A percentile compares a stretch with the other conserved stretches of the same genome.
Evolutionary conservation across 371 early-diverging fungal species (phyloP).

Genomic region (Mucor indicus): DNA sequence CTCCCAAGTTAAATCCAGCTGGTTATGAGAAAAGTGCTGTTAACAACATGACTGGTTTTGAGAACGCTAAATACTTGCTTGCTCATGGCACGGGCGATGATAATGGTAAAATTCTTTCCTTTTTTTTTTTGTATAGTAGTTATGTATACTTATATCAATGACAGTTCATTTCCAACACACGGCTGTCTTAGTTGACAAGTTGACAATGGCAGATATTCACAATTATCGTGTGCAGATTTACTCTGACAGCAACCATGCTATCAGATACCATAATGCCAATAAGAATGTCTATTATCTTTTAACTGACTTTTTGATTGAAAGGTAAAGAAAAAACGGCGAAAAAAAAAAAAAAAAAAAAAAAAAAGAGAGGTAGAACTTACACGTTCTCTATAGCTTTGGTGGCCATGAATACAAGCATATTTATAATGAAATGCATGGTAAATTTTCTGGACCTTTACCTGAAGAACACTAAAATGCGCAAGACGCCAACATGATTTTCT

Average conservation of each 20-base stretch:
- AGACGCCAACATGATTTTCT: too few species aligned
- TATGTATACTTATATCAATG: background rate
- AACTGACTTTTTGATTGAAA: conserved; percentile 32
- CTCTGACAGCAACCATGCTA: conserved; percentile 89
- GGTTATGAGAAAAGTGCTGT: conserved; percentile 86
- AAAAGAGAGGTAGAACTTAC: background rate
- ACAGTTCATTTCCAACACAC: conserved; percentile 90
- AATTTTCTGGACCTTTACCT: conserved; percentile 27
- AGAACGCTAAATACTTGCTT: conserved; percentile 72
- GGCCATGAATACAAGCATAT: conserved; percentile 39
- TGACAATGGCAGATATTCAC: conserved; percentile 72
- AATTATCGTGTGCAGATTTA: conserved; percentile 78
- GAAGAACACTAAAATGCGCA: conserved; percentile 12
- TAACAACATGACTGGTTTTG: conserved; percentile 79
- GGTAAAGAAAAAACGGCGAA: conserved; percentile 9
- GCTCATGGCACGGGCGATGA: conserved; percentile 95
- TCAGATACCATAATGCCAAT: conserved; percentile 66
- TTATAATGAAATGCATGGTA: conserved; percentile 25
- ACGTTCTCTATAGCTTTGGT: conserved; percentile 25
- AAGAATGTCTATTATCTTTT: conserved; percentile 52
- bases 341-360: background rate
- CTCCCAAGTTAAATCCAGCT: conserved; percentile 69
- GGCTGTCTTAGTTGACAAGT: conserved; percentile 68
- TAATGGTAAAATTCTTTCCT: conserved; percentile 38
- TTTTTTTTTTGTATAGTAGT: too few species aligned